A percentile compares a stretch with the other conserved stretches of the same genome.
These are phyloP conservation scores for Phaeosphaeriaceae sp. DNA, from an alignment of 2,329 filamentous ascomycete genomes.

Conservation along the genomic window DNA sequence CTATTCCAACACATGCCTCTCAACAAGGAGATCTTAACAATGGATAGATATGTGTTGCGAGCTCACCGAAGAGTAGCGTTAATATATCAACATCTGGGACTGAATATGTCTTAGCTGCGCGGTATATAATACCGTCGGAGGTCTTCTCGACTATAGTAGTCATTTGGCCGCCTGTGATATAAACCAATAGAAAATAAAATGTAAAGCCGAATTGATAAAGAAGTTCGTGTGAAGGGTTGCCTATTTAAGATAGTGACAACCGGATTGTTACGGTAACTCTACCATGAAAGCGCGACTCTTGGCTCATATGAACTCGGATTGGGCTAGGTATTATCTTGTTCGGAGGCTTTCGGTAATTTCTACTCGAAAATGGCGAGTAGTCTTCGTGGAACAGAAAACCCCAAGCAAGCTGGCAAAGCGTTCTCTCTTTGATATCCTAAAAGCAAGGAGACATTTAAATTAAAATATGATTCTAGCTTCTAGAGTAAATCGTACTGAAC, in stretches of 20 bases:
- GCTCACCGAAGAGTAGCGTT: slow-evolving; percentile 51
- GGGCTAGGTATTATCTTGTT: background rate
- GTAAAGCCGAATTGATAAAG: no score
- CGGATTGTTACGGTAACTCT: background rate
- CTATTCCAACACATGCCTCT: background rate
- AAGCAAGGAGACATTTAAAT: no score
- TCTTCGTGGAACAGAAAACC: no score
- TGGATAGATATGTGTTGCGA: background rate
- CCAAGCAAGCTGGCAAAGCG: no score
- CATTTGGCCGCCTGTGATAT: slow-evolving; percentile 21
- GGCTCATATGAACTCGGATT: slow-evolving; percentile 11
- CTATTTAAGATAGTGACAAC: no score
- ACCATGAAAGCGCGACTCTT: slow-evolving; percentile 5
- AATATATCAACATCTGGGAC: slow-evolving; percentile 50
- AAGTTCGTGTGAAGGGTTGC: no score
- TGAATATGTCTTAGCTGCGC: slow-evolving; percentile 38
- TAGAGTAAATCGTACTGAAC: no score
- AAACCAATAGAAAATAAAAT: no score
- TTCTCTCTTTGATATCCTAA: no score
- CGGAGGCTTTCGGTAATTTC: slow-evolving; percentile 27
- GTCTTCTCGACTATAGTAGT: slow-evolving; percentile 44
- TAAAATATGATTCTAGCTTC: no score
- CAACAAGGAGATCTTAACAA: no score
- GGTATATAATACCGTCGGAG: slow-evolving; percentile 37
- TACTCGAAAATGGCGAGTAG: slow-evolving; percentile 29